A percentile compares a stretch with the other conserved stretches of the same genome.
phyloP scores from a whole-genome alignment of 768 basidiomycete species.

The Boletus barrowsii region DNA sequence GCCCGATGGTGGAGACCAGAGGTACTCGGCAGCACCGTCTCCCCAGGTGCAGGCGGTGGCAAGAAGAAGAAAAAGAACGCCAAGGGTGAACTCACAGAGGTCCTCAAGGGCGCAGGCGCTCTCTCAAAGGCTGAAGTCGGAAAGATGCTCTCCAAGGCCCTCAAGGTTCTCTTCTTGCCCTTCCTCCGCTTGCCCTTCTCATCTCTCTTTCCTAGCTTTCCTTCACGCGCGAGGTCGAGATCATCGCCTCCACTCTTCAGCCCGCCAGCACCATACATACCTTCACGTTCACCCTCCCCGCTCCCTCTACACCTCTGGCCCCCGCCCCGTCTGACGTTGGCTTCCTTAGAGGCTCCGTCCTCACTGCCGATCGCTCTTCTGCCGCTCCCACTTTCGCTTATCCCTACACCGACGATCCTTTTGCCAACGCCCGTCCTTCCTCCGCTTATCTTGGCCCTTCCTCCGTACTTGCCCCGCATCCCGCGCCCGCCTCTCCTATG shows the following conservation, averaged over 20 bases:
- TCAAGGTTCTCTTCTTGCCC: slow-evolving; percentile 56
- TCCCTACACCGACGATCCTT: slow-evolving; percentile 74
- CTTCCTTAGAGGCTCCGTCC: slow-evolving; percentile 69
- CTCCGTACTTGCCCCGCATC: slow-evolving; percentile 49
- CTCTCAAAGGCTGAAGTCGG: slow-evolving; percentile 84
- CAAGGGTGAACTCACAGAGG: slow-evolving; percentile 51
- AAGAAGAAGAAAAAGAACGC: slow-evolving; percentile 67
- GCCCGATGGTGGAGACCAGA: slow-evolving; percentile 90
- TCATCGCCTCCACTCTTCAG: slow-evolving; percentile 92
- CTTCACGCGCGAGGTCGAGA: slow-evolving; percentile 88
- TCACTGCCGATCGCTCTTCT: slow-evolving; percentile 65
- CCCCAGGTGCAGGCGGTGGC: slow-evolving; percentile 77
- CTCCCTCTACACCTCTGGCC: slow-evolving; percentile 71
- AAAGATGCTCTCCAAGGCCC: slow-evolving; percentile 87
- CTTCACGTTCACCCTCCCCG: slow-evolving; percentile 84
- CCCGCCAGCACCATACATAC: slow-evolving; percentile 91
- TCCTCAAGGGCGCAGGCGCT: slow-evolving; percentile 74
- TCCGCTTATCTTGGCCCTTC: slow-evolving; percentile 79
- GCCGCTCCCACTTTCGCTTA: slow-evolving; percentile 65
- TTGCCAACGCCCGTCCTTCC: slow-evolving; percentile 64
- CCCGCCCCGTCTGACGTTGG: slow-evolving; percentile 61
- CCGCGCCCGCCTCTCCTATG: slow-evolving; percentile 24
- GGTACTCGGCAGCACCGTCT: slow-evolving; percentile 84
- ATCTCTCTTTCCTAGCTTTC: slow-evolving; percentile 55
- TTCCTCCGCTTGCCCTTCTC: neutral